Base-by-base conservation (phyloP, 495 filamentous ascomycete genomes). In the Neurospora sp. region DNA sequence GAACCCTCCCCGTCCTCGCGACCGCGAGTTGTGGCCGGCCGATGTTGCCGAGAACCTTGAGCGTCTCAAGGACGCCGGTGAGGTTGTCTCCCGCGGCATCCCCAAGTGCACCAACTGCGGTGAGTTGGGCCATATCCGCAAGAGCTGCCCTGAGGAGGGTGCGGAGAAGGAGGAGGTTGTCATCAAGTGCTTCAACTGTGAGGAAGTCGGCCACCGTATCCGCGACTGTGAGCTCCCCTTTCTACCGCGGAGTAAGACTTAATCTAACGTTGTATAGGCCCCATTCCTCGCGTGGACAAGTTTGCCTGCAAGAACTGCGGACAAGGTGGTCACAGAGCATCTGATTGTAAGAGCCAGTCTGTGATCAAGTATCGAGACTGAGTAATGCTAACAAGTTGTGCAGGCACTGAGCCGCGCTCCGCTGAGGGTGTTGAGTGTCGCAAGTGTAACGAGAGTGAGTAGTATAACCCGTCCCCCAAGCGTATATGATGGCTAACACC, bases 271-370 rank as follows among this genome's bases (percentile, higher is more conserved):
- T 35, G 7, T 27, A 39, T 71, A 88, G 86, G 84, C 75, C 85
- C 86, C 5, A 80, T 78, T 65, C 81, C 85, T 73, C 85, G 87
- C 73, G 81, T 84, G 27, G 85, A 89, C 78, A 87, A 83, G 71
- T 89, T 86, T 73, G 89, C 88, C 20, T 98, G 94, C 84, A 90
- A 89, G 74, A 97, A 97, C 78, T 98, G 94, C 87, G 89, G 89
- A 44, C 72, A 85, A 69, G 41, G 72, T 14, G 84, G 84, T 16
- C 84, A 86, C 74, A 81, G 76, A 20, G 77, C 73, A n/a, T 65
- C 79, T 2, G 83, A 86, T 3, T 86, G 84, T 80, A 70, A 78
- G 81, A 70, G 37, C 35, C 71, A 46, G 40, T 69, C 37, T 48
- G 71, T 41, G 39, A 20, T 37, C 53, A 65, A 65, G 27, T 31